Base-by-base conservation (phyloP, 805 yeast species). In the Dipodascus albidus region DNA sequence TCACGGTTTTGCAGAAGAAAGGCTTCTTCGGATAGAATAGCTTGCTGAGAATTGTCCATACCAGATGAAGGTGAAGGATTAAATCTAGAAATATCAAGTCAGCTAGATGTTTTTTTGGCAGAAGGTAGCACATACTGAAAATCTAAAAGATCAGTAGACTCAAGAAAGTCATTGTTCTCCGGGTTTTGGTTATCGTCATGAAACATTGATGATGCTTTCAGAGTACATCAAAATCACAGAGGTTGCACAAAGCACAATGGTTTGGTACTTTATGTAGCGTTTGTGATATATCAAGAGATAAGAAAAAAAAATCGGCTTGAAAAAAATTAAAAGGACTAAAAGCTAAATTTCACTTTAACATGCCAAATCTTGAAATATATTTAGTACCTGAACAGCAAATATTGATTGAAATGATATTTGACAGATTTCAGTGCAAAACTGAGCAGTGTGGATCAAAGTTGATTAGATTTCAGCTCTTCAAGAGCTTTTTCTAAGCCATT, bases 21-120 rank as follows among this genome's bases (percentile, higher is more conserved):
- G 4, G 49, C 49, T 47, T 47, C 49, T 22, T 21, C 49, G 22
- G 49, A 47, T 3, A 47, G 31, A 47, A 47, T 8, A 3, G 49
- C 49, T n/a, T 22, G 49, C 22, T 47, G 49, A 21, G 49, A 47
- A 19, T 47, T 47, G 27, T 47, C 49, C 27, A 47, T 8, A 20
- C 44, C 44, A 6, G 44, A n/a, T 6, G 44, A n/a, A 38, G 44
- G 44, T 6, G 44, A 38, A 4, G 44, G 44, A 14, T 38, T 38
- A 19, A 38, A 38, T n/a, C 44, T 38, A 38, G 20, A 38, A 27
- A 27, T n/a, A n/a, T n/a, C n/a, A n/a, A n/a, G n/a, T n/a, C n/a
- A n/a, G n/a, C n/a, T 9, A 31, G 38, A 31, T 31, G 38, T 9
- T 31, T 31, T 31, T 31, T 31, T 9, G 38, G 15, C 9, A 15